Evolutionary conservation across 768 basidiomycete species (phyloP), one percentile per base, ranked within the genome.

Genomic region (Strobilomyces dryophilus): DNA sequence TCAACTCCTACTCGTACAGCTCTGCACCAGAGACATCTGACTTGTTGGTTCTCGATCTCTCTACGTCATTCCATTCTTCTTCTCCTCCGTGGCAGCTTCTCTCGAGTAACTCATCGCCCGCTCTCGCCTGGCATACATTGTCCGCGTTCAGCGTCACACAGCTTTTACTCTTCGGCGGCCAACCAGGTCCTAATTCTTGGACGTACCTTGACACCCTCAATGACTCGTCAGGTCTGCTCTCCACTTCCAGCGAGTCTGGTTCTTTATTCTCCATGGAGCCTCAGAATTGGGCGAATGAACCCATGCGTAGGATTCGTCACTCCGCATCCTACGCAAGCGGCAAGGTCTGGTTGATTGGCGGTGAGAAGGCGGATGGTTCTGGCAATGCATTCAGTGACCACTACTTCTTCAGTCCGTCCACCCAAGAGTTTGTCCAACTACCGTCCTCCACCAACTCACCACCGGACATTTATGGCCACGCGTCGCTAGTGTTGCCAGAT

Each of bases 311-410:
- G 43, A 84, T 89, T n/a, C 81, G 84, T 60, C 90, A 94, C 63
- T 77, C 87, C 8, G 69, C 87, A 7, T 75, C 79, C 8, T 75
- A 79, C 11, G 53, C 74, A 1, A 69, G 71, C 8, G 84, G 83
- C 7, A 70, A 73, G 42, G 74, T 90, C 11, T 90, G 79, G 70
- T 76, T 95, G 34, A 76, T 87, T 43, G 93, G 93, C 4, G 93
- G 93, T 8, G 79, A 87, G 69, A 84, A 78, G 61, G 82, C 82
- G n/a, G 93, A 95, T 66, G 89, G 82, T 12, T 94, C 92, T 9
- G 76, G 76, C 1, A 73, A 70, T 45, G 79, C 74, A 1, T 84
- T 87, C 62, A 72, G 78, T 6, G 82, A 87, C 43, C 79, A 86
- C 51, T 91, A 82, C 59, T 65, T 77, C 20, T 92, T 89, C 69